Evolutionary conservation across 495 filamentous ascomycete genomes (phyloP).

Genomic region (Lepraria neglecta): DNA sequence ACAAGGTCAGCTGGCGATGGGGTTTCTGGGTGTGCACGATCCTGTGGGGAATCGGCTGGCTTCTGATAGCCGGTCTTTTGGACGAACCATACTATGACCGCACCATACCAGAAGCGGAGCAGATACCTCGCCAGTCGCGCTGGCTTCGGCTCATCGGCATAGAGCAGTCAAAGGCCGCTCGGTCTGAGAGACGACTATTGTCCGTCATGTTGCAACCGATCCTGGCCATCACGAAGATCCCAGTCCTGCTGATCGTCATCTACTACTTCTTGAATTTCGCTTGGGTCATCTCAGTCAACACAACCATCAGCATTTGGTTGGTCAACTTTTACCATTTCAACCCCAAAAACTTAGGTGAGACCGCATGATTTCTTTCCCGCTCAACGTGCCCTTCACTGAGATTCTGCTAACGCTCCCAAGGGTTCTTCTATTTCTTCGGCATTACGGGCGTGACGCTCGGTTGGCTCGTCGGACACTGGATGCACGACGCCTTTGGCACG

Average conservation of each 20-base stretch:
- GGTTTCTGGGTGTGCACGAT: constrained; percentile 51
- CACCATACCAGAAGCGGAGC: constrained; percentile 40
- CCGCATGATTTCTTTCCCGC: background rate
- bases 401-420: constrained; percentile 13
- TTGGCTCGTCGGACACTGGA: constrained; percentile 51
- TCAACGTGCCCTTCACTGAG: background rate
- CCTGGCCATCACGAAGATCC: constrained; percentile 45
- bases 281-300: constrained; percentile 59
- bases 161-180: constrained; percentile 39
- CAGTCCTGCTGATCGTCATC: constrained; percentile 42
- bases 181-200: constrained; percentile 40
- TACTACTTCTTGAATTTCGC: constrained; percentile 57
- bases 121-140: constrained; percentile 38
- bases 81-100: constrained; percentile 59
- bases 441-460: constrained; percentile 50
- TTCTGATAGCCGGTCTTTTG: constrained; percentile 45
- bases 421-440: constrained; percentile 56
- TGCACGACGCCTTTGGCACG: constrained; percentile 49
- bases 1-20: constrained; percentile 44
- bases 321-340: constrained; percentile 50
- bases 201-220: constrained; percentile 40
- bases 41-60: constrained; percentile 41
- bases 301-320: constrained; percentile 52
- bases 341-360: constrained; percentile 43
- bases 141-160: constrained; percentile 41